These are phyloP conservation scores for Lasiodiplodia sp. DNA, from an alignment of 2,329 filamentous ascomycete species.

Conservation along the genomic window DNA sequence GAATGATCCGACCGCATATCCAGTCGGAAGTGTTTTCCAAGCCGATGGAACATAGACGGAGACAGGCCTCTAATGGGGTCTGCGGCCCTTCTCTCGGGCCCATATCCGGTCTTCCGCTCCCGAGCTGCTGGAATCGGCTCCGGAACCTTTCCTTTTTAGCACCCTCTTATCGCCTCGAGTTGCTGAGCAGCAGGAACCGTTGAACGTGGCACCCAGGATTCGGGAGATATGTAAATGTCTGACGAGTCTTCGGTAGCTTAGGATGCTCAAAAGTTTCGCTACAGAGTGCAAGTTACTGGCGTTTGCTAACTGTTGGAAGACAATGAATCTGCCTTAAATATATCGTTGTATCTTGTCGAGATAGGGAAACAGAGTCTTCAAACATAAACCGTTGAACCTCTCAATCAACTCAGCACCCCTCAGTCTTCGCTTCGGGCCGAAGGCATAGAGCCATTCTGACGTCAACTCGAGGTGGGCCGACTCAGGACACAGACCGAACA, in stretches of 20 bases:
- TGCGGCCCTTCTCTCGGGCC: background rate
- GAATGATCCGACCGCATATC: no score
- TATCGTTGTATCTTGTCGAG: background rate
- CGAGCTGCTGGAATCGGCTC: background rate
- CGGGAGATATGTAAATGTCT: background rate
- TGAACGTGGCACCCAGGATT: background rate
- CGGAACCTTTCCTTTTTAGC: background rate
- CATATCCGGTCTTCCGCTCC: background rate
- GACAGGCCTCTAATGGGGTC: background rate
- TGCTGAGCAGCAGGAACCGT: background rate
- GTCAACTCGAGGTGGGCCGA: background rate
- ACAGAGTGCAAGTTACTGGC: no score
- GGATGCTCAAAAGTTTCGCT: no score
- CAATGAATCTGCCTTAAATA: no score
- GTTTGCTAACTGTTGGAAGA: no score
- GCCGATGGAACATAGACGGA: background rate
- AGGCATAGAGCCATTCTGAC: background rate
- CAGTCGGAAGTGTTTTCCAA: no score
- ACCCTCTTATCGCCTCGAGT: background rate
- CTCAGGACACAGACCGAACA: background rate
- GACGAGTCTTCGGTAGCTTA: no score
- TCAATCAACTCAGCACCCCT: background rate
- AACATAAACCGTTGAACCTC: background rate
- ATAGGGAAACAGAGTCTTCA: background rate
- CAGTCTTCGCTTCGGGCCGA: background rate